Percentiles rank a stretch among this genome's conserved stretches.
Conservation (phyloP, 805 yeast genomes). For the Metschnikowia lachancei region DNA sequence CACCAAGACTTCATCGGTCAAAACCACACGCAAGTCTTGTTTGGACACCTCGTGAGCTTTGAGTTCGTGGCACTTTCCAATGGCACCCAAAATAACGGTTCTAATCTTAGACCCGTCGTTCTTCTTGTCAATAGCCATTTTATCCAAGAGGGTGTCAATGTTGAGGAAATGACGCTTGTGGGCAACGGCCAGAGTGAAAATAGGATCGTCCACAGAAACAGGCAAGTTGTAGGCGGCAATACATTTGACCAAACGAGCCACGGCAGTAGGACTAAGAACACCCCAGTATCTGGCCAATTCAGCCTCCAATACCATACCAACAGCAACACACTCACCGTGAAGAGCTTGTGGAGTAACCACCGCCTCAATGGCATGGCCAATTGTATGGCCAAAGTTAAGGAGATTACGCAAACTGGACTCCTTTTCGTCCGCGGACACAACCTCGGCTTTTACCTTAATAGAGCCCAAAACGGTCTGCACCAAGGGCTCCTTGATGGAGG, state of each 20-base stretch:
- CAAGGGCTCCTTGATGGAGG: slow-evolving; percentile 68
- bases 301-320: slow-evolving; percentile 93
- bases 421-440: slow-evolving; percentile 89
- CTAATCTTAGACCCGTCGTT: slow-evolving; percentile 91
- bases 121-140: slow-evolving; percentile 95
- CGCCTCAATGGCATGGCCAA: slow-evolving; percentile 99
- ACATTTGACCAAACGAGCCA: slow-evolving; percentile 82
- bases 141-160: slow-evolving; percentile 67
- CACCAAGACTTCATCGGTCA: slow-evolving; percentile 79
- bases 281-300: slow-evolving; percentile 93
- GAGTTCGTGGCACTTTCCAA: slow-evolving; percentile 87
- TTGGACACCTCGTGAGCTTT: slow-evolving; percentile 83
- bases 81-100: slow-evolving; percentile 75
- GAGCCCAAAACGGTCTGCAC: slow-evolving; percentile 80
- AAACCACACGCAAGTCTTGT: slow-evolving; percentile 72
- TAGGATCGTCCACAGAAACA: slow-evolving; percentile 67
- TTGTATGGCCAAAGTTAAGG: slow-evolving; percentile 92
- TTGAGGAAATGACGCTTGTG: slow-evolving; percentile 62
- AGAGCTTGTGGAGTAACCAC: slow-evolving; percentile 91
- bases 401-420: slow-evolving; percentile 92
- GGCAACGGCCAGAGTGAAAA: slow-evolving; percentile 63
- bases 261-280: slow-evolving; percentile 85
- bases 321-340: slow-evolving; percentile 99
- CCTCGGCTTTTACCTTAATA: slow-evolving; percentile 87
- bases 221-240: slow-evolving; percentile 86